These are phyloP conservation scores for Trametes villosa DNA, from an alignment of 768 basidiomycete species.

Conservation along the genomic window DNA sequence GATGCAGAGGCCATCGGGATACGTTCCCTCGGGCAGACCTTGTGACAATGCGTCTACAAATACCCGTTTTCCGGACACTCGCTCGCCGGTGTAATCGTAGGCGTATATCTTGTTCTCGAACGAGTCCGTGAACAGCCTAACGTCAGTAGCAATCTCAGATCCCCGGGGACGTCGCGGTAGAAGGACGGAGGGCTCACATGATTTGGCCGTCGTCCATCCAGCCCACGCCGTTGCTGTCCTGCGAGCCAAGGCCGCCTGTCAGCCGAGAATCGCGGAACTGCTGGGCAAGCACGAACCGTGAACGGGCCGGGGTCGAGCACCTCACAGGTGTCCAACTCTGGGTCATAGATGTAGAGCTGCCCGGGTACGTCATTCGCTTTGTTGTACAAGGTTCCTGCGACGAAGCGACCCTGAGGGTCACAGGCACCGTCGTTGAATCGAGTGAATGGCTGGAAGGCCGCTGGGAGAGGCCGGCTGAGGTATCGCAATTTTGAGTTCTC, in stretches of 20 bases:
- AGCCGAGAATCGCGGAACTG: slow-evolving; percentile 9
- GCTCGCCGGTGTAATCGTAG: slow-evolving; percentile 65
- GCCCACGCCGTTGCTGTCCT: slow-evolving; percentile 68
- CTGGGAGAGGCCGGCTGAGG: slow-evolving; percentile 55
- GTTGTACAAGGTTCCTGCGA: slow-evolving; percentile 65
- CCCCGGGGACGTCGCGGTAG: slow-evolving; percentile 5
- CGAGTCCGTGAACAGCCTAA: slow-evolving; percentile 76
- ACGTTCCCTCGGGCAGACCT: slow-evolving; percentile 54
- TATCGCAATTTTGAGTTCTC: slow-evolving; percentile 49
- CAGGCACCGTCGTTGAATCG: slow-evolving; percentile 78
- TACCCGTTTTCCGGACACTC: slow-evolving; percentile 56
- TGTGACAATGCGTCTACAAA: slow-evolving; percentile 60
- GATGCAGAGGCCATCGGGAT: slow-evolving; percentile 68
- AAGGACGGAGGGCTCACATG: slow-evolving; percentile 44
- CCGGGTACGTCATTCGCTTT: slow-evolving; percentile 55
- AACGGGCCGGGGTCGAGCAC: slow-evolving; percentile 67
- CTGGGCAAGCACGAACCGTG: slow-evolving; percentile 52
- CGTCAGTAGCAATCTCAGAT: slow-evolving; percentile 20
- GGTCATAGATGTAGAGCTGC: slow-evolving; percentile 62
- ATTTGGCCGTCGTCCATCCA: slow-evolving; percentile 66
- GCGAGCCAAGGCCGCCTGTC: slow-evolving; percentile 7
- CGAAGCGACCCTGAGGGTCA: slow-evolving; percentile 64
- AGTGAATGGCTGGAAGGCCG: slow-evolving; percentile 45
- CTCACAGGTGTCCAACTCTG: slow-evolving; percentile 47
- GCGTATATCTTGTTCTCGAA: slow-evolving; percentile 66